Percentiles rank a stretch among this genome's conserved stretches.
Evolutionary conservation across 108 stramenopile genomes (phyloP).

Genomic region (Parietichytrium sp.): DNA sequence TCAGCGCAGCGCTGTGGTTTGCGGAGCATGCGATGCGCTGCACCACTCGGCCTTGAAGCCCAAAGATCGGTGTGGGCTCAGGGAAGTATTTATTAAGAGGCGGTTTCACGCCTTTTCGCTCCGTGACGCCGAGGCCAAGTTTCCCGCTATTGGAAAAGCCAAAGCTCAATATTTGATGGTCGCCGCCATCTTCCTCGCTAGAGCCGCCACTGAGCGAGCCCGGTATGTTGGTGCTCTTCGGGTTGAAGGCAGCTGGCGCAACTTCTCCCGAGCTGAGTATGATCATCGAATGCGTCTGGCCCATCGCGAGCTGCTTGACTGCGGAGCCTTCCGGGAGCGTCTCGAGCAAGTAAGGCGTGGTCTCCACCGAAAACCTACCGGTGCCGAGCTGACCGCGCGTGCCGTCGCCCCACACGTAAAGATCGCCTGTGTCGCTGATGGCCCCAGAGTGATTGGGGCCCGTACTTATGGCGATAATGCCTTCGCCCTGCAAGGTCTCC

Average conservation of each 20-base stretch:
- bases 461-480: constrained; percentile 57
- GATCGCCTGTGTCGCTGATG: constrained; percentile 53
- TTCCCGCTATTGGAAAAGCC: constrained; percentile 57
- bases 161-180: constrained; percentile 62
- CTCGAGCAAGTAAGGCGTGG: constrained; percentile 44
- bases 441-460: constrained; percentile 63
- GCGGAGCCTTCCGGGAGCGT: constrained; percentile 47
- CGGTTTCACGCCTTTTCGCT: constrained; percentile 21
- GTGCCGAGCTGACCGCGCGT: constrained; percentile 64
- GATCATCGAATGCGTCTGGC: constrained; percentile 60
- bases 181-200: background rate
- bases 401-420: constrained; percentile 68
- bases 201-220: background rate
- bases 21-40: constrained; percentile 66
- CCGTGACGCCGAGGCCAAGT: constrained; percentile 50
- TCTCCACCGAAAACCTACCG: constrained; percentile 47
- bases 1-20: constrained; percentile 61
- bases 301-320: constrained; percentile 49
- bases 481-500: constrained; percentile 65
- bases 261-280: constrained; percentile 42
- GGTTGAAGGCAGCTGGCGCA: no score
- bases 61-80: background rate
- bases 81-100: background rate
- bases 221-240: background rate
- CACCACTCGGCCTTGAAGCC: constrained; percentile 58